These are phyloP conservation scores for Barnettozyma vustinii DNA, from an alignment of 805 yeast species.

Conservation along the genomic window DNA sequence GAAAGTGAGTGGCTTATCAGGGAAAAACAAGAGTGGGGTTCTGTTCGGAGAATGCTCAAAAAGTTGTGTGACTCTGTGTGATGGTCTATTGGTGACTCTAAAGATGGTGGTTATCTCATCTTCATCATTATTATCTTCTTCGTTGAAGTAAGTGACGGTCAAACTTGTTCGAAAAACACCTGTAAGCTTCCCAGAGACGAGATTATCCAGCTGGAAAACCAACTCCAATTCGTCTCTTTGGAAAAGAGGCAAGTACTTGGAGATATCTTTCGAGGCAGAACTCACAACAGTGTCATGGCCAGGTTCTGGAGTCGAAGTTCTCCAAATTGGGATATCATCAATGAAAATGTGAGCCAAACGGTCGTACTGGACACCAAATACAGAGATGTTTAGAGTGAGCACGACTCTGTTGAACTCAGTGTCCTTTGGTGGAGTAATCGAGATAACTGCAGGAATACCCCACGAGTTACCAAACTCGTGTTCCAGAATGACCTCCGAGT, in stretches of 20 bases:
- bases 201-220: slow-evolving; percentile 61
- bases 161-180: slow-evolving; percentile 57
- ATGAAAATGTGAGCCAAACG: slow-evolving; percentile 59
- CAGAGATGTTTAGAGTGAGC: slow-evolving; percentile 45
- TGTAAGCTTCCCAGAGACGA: slow-evolving; percentile 45
- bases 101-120: slow-evolving; percentile 10
- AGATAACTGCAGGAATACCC: slow-evolving; percentile 46
- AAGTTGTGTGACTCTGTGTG: slow-evolving; percentile 15
- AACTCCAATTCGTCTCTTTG: slow-evolving; percentile 32
- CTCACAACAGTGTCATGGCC: slow-evolving; percentile 44
- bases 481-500: slow-evolving; percentile 35
- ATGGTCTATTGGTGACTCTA: slow-evolving; percentile 19
- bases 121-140: slow-evolving; percentile 17
- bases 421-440: slow-evolving; percentile 42
- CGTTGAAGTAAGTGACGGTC: slow-evolving; percentile 44
- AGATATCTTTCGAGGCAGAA: slow-evolving; percentile 54
- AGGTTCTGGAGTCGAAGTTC: slow-evolving; percentile 84
- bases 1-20: slow-evolving; percentile 31
- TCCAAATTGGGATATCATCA: slow-evolving; percentile 67
- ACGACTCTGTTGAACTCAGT: slow-evolving; percentile 47
- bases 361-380: slow-evolving; percentile 59
- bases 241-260: slow-evolving; percentile 50
- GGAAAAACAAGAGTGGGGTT: slow-evolving; percentile 44
- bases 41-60: slow-evolving; percentile 19
- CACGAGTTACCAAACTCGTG: slow-evolving; percentile 54